These are phyloP conservation scores for Punica granatum DNA, from an alignment of 345 rosid species.

Conservation along the genomic window DNA sequence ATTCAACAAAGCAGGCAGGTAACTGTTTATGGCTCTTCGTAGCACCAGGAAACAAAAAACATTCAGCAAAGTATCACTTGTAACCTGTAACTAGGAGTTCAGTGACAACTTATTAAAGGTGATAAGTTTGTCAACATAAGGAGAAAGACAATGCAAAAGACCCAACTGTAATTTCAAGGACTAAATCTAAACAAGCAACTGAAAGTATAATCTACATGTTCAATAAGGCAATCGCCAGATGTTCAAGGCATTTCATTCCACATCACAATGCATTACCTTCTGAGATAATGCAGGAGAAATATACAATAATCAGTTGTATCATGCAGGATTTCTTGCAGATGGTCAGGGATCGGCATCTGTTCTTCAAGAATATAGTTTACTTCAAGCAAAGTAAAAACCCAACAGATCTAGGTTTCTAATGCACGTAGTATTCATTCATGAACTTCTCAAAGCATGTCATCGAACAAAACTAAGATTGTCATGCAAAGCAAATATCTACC, in stretches of 20 bases:
- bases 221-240: neutral
- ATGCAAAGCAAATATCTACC: too few species aligned
- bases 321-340: neutral
- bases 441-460: neutral
- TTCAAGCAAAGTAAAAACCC: neutral
- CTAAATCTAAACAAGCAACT: neutral
- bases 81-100: neutral
- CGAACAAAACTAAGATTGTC: too few species aligned
- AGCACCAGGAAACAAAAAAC: neutral
- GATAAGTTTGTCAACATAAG: neutral
- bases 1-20: neutral
- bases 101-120: neutral
- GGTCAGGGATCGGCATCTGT: neutral
- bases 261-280: neutral
- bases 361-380: neutral
- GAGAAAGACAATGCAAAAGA: neutral
- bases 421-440: neutral
- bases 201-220: neutral
- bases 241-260: neutral
- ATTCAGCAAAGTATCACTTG: neutral
- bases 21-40: neutral
- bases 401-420: neutral
- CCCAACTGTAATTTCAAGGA: neutral
- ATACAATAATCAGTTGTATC: neutral
- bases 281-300: neutral